Percentiles rank a stretch among this genome's conserved stretches.
phyloP scores from a whole-genome alignment of 108 stramenopile genomes.

The Bacterosira constricta region DNA sequence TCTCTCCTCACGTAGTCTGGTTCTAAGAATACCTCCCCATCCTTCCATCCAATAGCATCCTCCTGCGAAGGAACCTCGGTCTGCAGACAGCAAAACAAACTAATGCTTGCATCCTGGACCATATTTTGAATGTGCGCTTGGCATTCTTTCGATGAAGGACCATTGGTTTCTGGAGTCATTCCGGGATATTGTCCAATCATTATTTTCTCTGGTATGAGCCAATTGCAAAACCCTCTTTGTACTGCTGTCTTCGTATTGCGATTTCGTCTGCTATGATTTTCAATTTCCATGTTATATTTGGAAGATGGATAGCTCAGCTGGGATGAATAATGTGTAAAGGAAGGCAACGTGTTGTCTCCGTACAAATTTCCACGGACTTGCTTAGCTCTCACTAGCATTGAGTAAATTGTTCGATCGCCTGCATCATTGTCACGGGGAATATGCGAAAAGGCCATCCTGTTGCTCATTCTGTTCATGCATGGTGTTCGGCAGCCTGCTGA shows the following conservation, averaged over 20 bases:
- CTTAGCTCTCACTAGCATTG: slow-evolving; percentile 16
- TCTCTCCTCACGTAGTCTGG: slow-evolving; percentile 27
- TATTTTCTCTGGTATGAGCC: slow-evolving; percentile 64
- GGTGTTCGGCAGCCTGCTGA: background rate
- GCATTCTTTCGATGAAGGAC: slow-evolving; percentile 47
- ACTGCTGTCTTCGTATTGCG: background rate
- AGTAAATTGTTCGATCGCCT: slow-evolving; percentile 6
- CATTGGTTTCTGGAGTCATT: slow-evolving; percentile 55
- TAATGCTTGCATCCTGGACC: slow-evolving; percentile 41
- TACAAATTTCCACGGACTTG: slow-evolving; percentile 18
- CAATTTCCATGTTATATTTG: slow-evolving; percentile 24
- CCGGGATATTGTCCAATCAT: slow-evolving; percentile 82
- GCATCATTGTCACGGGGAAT: background rate
- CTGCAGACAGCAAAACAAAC: slow-evolving; percentile 65
- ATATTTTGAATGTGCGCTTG: slow-evolving; percentile 50
- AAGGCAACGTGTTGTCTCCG: slow-evolving; percentile 10
- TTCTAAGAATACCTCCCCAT: slow-evolving; percentile 46
- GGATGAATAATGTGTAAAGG: slow-evolving; percentile 28
- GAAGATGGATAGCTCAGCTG: slow-evolving; percentile 44
- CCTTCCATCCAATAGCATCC: slow-evolving; percentile 45
- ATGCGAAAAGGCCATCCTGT: background rate
- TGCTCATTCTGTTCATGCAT: background rate
- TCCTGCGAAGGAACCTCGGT: slow-evolving; percentile 65
- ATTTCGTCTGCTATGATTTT: background rate
- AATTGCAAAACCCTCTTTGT: slow-evolving; percentile 66